phyloP scores from a whole-genome alignment of 805 yeast species.

The Kluyveromyces lactis region DNA sequence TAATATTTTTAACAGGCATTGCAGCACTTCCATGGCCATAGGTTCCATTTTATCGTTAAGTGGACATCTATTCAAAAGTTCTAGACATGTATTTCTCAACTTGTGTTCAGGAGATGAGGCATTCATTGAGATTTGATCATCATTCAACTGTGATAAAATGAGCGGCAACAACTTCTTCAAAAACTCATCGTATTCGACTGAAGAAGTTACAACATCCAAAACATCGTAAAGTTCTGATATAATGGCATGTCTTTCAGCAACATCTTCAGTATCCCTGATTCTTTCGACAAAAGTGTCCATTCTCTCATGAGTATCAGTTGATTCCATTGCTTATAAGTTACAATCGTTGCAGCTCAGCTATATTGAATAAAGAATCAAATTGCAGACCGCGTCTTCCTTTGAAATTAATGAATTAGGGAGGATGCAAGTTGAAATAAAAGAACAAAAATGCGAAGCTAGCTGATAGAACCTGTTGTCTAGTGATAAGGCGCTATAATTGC shows the following conservation, averaged over 20 bases:
- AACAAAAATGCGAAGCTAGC: no score
- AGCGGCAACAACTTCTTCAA: slow-evolving; percentile 63
- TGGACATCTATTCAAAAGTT: slow-evolving; percentile 71
- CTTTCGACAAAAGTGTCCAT: slow-evolving; percentile 61
- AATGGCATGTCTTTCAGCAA: slow-evolving; percentile 53
- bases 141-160: slow-evolving; percentile 51
- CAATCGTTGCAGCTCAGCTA: neutral
- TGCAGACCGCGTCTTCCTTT: neutral
- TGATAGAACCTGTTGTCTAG: no score
- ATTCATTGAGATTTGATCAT: slow-evolving; percentile 65
- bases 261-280: slow-evolving; percentile 49
- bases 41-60: slow-evolving; percentile 76
- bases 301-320: slow-evolving; percentile 29
- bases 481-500: no score
- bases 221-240: slow-evolving; percentile 81
- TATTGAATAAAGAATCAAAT: neutral
- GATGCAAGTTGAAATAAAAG: no score
- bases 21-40: slow-evolving; percentile 52
- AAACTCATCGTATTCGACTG: slow-evolving; percentile 75
- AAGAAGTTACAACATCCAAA: slow-evolving; percentile 73
- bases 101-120: slow-evolving; percentile 65
- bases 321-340: neutral
- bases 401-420: no score
- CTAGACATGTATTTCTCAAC: slow-evolving; percentile 66
- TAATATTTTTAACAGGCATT: slow-evolving; percentile 47